A percentile compares a stretch with the other conserved stretches of the same genome.
These are phyloP conservation scores for Hericium erinaceus DNA, from an alignment of 768 basidiomycete species.

Conservation along the genomic window DNA sequence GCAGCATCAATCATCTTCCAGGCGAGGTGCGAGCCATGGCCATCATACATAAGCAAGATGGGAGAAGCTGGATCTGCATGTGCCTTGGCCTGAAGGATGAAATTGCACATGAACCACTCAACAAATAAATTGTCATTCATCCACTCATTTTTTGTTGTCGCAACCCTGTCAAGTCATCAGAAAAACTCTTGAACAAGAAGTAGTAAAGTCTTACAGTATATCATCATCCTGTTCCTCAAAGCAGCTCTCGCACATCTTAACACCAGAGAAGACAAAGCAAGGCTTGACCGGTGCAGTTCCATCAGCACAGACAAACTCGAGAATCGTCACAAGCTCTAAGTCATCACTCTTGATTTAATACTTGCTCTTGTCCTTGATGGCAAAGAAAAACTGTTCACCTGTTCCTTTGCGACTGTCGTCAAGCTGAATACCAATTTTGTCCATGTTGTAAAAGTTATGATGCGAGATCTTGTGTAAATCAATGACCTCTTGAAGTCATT, in stretches of 20 bases:
- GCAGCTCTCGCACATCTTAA: constrained; percentile 9
- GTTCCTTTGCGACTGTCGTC: background rate
- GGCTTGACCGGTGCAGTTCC: constrained; percentile 25
- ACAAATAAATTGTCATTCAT: constrained; percentile 26
- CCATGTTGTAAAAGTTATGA: background rate
- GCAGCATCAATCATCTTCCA: constrained; percentile 20
- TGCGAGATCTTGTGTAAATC: background rate
- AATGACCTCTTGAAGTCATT: background rate
- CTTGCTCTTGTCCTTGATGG: background rate
- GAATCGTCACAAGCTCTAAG: constrained; percentile 36
- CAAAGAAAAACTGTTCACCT: background rate
- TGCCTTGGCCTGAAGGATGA: constrained; percentile 27
- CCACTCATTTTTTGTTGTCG: constrained; percentile 32
- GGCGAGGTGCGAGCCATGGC: constrained; percentile 33
- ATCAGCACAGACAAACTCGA: constrained; percentile 35
- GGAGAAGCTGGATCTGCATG: constrained; percentile 19
- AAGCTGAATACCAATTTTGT: constrained; percentile 1
- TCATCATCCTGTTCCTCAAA: constrained; percentile 16
- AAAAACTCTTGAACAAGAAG: background rate
- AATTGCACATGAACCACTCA: constrained; percentile 31
- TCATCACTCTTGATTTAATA: constrained; percentile 20
- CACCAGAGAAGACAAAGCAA: constrained; percentile 28
- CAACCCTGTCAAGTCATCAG: constrained; percentile 19
- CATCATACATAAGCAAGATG: constrained; percentile 33
- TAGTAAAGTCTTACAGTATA: constrained; percentile 11